Percentiles rank a stretch among this genome's conserved stretches.
Conservation (phyloP, 2,329 filamentous ascomycete species). For the Hypoxylon sp. region DNA sequence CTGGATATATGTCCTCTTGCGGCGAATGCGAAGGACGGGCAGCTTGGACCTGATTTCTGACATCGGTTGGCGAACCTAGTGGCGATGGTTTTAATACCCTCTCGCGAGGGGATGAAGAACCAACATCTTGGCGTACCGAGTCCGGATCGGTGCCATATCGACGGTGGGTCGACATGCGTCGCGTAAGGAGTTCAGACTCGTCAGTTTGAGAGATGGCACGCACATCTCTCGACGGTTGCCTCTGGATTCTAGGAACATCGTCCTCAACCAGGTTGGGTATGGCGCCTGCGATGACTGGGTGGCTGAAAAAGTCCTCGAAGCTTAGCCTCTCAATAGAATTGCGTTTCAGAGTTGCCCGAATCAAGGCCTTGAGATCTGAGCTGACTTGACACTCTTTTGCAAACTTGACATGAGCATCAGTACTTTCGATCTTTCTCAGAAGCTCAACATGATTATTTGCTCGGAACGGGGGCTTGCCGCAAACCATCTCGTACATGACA, state of each 20-base stretch:
- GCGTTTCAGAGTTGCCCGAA: constrained; percentile 83
- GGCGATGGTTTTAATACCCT: constrained; percentile 57
- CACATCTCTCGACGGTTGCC: constrained; percentile 51
- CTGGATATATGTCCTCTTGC: constrained; percentile 60
- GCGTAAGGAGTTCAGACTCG: constrained; percentile 48
- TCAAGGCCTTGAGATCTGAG: constrained; percentile 81
- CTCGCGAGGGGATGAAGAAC: constrained; percentile 58
- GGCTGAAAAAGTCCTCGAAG: constrained; percentile 86
- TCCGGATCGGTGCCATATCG: constrained; percentile 57
- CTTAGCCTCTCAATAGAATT: constrained; percentile 86
- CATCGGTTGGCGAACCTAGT: constrained; percentile 57
- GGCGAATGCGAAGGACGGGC: constrained; percentile 54
- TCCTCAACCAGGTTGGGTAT: constrained; percentile 87
- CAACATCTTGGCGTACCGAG: constrained; percentile 50
- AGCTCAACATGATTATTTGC: constrained; percentile 96
- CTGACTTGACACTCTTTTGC: constrained; percentile 77
- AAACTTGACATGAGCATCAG: constrained; percentile 88
- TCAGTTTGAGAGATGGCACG: constrained; percentile 50
- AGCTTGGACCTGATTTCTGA: constrained; percentile 46
- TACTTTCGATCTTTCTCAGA: constrained; percentile 88
- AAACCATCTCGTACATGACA: constrained; percentile 95
- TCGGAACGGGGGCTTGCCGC: constrained; percentile 88
- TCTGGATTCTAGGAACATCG: constrained; percentile 66
- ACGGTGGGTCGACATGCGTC: constrained; percentile 55
- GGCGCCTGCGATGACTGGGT: constrained; percentile 75